Evolutionary conservation across 2,329 filamentous ascomycete genomes (phyloP), one percentile per base, ranked within the genome.

Genomic region (Neurospora sp.): DNA sequence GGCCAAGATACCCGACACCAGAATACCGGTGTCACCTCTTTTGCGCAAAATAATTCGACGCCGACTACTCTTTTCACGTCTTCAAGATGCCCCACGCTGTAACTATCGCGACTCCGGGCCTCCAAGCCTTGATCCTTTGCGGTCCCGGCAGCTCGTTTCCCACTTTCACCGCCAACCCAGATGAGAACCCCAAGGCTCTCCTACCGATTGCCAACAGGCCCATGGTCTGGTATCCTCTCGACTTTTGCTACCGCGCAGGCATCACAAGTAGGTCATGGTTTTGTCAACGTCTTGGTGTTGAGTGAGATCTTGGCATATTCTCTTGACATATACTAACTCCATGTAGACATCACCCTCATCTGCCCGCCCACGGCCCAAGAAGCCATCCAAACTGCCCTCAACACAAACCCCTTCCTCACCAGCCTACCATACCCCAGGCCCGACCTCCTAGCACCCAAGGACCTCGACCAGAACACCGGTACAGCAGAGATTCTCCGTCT

Each of bases 221-320:
- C 1, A 96, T 96, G 92, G 90, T 96, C 66, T 95, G 92, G 91
- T 96, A 96, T 78, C 90, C 92, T 6, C 87, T 96, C 52, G 92
- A 95, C 76, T 95, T 92, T 82, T 95, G 92, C 80, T 91, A 93
- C 77, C 88, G 92, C 43, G 92, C 91, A 79, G 92, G 92, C 74
- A 88, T 94, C 74, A 91, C 89, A 76, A 85, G 91, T 92, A 80
- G 80, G 86, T 79, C 65, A 19, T 66, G 28, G 12, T 15, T 12
- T 12, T 28, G 19, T 57, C 46, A 6, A 8, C 5, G 6, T 33
- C 23, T 28, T 57, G 46, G 46, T 57, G 8, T 15, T 36, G 19
- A 68, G 72, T 71, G 19, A 43, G 36, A 43, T 43, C 36, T 66
- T 15, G 17, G 15, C 33, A 69, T 11, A 66, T 40, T 15, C 19